Evolutionary conservation across 2,329 filamentous ascomycete genomes (phyloP), one percentile per base, ranked within the genome.

Genomic region (Penicillium verrucosum): DNA sequence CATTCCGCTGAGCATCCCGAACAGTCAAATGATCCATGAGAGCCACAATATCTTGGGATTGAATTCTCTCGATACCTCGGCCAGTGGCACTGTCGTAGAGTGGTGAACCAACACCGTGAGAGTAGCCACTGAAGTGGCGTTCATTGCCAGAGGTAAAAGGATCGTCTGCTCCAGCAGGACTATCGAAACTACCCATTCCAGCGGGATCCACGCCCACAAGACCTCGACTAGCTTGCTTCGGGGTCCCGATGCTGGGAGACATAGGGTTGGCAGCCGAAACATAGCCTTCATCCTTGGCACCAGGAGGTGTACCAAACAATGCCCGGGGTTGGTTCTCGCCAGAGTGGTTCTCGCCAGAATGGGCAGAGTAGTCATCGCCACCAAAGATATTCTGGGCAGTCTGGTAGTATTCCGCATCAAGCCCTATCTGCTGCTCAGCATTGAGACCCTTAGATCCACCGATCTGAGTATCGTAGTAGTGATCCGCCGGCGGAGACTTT

Each of bases 1-100:
- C 94, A 75, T 94, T 97, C 58, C 94, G 88, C 76, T 97, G 93
- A 40, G 93, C 94, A 77, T 99, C 94, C 36, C 94, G 89, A 61
- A 97, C 94, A 72, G 95, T 97, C 60, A 99, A 86, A 74, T 99
- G 94, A 71, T 99, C 93, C 94, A 99, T 99, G 59, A 99, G 79
- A 25, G 93, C 91, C 61, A 99, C 89, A 66, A 99, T 95, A 69
- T 99, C 94, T 76, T 95, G 94, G 44, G 92, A 96, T 72, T 97
- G 89, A 50, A 99, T 97, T 46, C 88, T 84, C 64, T 97, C 92
- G 51, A 96, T 89, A 34, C 92, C 92, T 60, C 85, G 87, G 51
- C 93, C 93, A 1, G 90, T 96, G 4, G 92, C 84, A 57, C 90
- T 87, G 70, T 99, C 94, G 68, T 96, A 97, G 21, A 97, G 80